phyloP scores from a whole-genome alignment of 1,284 basidiomycete genomes.

The Thelephora terrestris region DNA sequence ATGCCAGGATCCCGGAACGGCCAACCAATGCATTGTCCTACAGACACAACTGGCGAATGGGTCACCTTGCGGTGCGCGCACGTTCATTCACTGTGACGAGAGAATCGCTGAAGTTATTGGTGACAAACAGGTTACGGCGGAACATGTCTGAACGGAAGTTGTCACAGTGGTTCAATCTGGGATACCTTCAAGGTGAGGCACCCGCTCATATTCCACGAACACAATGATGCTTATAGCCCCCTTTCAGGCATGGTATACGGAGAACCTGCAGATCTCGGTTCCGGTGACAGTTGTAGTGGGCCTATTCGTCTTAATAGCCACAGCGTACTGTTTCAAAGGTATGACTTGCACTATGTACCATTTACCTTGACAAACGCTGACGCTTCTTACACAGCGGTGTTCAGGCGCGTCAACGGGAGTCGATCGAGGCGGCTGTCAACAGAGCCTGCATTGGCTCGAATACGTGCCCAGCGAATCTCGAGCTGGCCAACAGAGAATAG shows the following conservation, averaged over 20 bases:
- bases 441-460: conserved; percentile 1
- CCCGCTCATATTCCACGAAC: not conserved
- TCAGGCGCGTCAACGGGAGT: too few species aligned
- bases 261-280: conserved; percentile 74
- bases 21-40: conserved; percentile 65
- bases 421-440: not conserved
- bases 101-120: conserved; percentile 5
- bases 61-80: conserved; percentile 65
- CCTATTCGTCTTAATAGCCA: conserved; percentile 44
- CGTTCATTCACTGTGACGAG: conserved; percentile 1
- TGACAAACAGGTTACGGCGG: conserved; percentile 53
- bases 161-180: conserved; percentile 53
- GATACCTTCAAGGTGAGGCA: conserved; percentile 49
- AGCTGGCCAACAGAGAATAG: not conserved
- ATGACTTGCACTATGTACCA: too few species aligned
- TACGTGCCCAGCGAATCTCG: not conserved
- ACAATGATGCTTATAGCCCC: conserved; percentile 1
- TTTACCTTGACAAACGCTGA: too few species aligned
- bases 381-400: too few species aligned
- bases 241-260: conserved; percentile 54
- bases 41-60: conserved; percentile 75
- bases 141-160: conserved; percentile 55
- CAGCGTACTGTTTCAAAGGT: conserved; percentile 23
- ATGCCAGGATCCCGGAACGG: conserved; percentile 61
- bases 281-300: conserved; percentile 70